phyloP scores from a whole-genome alignment of 2,329 filamentous ascomycete genomes.

The Onygenales sp. region DNA sequence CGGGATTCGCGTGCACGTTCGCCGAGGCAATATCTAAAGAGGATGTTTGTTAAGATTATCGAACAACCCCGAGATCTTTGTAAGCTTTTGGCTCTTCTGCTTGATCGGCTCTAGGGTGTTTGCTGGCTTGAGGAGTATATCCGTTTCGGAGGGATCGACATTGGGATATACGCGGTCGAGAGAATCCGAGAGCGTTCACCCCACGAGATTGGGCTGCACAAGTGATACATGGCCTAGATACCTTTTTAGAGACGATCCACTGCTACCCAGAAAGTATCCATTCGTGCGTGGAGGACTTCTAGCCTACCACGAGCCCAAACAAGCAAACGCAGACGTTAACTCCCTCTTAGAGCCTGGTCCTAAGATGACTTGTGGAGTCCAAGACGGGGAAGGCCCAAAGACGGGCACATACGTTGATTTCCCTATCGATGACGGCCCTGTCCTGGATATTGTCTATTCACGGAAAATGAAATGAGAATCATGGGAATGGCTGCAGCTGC shows the following conservation, averaged over 20 bases:
- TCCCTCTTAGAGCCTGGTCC: neutral
- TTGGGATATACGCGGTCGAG: slow-evolving; percentile 1
- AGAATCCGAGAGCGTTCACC: slow-evolving; percentile 1
- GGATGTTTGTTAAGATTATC: neutral
- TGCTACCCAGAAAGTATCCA: slow-evolving; percentile 1
- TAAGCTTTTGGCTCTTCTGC: slow-evolving; percentile 2
- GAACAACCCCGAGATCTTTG: neutral
- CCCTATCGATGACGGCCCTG: neutral
- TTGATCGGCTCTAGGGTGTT: slow-evolving; percentile 1
- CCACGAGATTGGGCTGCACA: slow-evolving; percentile 2
- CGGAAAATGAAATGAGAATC: slow-evolving; percentile 1
- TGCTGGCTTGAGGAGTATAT: slow-evolving; percentile 5
- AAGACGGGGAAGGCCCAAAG: neutral
- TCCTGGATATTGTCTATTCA: slow-evolving; percentile 2
- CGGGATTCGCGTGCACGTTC: slow-evolving; percentile 1
- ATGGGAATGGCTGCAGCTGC: neutral
- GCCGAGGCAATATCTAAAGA: neutral
- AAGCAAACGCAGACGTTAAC: neutral
- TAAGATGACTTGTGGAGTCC: neutral
- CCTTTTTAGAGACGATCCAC: slow-evolving; percentile 3
- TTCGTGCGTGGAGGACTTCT: slow-evolving; percentile 1
- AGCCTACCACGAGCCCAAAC: neutral
- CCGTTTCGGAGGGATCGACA: slow-evolving; percentile 3
- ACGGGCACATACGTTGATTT: slow-evolving; percentile 1
- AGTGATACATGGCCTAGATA: slow-evolving; percentile 2